A percentile compares a stretch with the other conserved stretches of the same genome.
Conservation (phyloP, 306 rosid genomes). For the Gleditsia sinensis region DNA sequence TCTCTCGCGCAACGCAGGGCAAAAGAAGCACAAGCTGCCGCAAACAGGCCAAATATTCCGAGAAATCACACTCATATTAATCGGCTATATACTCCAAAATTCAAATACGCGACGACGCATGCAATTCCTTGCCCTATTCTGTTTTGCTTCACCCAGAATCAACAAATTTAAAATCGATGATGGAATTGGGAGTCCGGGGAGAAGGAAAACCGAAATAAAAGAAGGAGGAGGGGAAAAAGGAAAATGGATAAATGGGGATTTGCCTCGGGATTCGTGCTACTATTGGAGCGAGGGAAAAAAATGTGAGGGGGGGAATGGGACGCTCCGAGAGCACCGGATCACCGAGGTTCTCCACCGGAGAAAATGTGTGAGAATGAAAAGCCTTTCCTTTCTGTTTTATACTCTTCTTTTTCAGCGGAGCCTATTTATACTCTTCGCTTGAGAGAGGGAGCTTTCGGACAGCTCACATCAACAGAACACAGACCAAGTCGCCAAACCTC, state of each 20-base stretch:
- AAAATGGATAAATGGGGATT: not conserved
- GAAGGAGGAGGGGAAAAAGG: not conserved
- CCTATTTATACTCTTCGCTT: constrained; percentile 25
- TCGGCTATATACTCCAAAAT: not conserved
- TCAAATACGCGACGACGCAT: not conserved
- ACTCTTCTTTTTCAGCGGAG: not conserved
- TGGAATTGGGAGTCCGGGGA: not conserved
- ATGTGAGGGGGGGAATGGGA: not conserved
- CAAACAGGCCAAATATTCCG: constrained; percentile 79
- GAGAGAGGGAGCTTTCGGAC: not conserved
- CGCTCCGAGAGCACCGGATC: constrained; percentile 50
- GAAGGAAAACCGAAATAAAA: not conserved
- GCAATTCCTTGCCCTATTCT: constrained; percentile 1
- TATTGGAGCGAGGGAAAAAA: not conserved
- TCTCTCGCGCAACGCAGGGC: constrained; percentile 75
- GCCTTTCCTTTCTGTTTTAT: not conserved
- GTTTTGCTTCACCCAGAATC: not conserved
- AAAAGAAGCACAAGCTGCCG: constrained; percentile 77
- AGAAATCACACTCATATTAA: constrained; percentile 61
- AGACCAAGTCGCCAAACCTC: not conserved
- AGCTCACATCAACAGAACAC: not conserved
- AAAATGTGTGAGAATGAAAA: constrained; percentile 12
- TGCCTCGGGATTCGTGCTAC: not conserved
- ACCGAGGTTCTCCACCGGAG: constrained; percentile 50
- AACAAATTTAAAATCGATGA: not conserved